These are phyloP conservation scores for Candolleomyces aberdarensis DNA, from an alignment of 768 basidiomycete species.

Conservation along the genomic window DNA sequence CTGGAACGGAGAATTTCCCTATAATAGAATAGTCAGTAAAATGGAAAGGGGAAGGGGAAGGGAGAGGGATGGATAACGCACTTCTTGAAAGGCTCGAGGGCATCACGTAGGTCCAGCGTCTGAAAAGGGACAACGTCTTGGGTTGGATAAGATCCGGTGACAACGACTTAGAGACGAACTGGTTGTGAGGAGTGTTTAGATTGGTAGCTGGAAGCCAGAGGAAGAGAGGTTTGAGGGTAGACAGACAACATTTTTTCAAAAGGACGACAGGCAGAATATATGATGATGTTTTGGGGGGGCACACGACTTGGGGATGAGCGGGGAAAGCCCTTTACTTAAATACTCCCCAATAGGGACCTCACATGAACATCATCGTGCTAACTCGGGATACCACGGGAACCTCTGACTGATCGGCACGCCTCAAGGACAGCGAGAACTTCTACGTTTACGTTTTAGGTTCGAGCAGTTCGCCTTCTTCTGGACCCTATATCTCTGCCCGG, in stretches of 20 bases:
- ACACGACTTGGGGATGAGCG: constrained; percentile 3
- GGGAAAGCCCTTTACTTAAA: neutral
- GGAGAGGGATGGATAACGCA: constrained; percentile 25
- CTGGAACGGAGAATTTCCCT: constrained; percentile 52
- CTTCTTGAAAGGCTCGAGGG: constrained; percentile 63
- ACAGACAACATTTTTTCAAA: constrained; percentile 23
- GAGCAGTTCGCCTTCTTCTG: neutral
- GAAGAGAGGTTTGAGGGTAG: constrained; percentile 14
- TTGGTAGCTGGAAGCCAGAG: constrained; percentile 14
- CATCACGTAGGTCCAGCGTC: constrained; percentile 52
- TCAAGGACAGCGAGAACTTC: neutral
- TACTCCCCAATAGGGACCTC: constrained; percentile 6
- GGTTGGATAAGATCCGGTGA: constrained; percentile 1
- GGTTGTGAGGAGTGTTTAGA: constrained; percentile 17
- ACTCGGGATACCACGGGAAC: constrained; percentile 9
- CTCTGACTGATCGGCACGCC: constrained; percentile 1
- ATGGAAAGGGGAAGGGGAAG: no score
- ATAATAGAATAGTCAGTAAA: neutral
- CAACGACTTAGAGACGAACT: neutral
- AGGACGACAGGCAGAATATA: neutral
- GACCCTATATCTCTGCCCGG: neutral
- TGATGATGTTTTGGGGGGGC: constrained; percentile 1
- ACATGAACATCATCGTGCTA: constrained; percentile 11
- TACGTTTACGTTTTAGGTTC: neutral
- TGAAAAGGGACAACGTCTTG: constrained; percentile 17